A percentile compares a stretch with the other conserved stretches of the same genome.
Conservation (phyloP, 225 moss, liverwort and hornwort species). For the Physcomitrium patens region DNA sequence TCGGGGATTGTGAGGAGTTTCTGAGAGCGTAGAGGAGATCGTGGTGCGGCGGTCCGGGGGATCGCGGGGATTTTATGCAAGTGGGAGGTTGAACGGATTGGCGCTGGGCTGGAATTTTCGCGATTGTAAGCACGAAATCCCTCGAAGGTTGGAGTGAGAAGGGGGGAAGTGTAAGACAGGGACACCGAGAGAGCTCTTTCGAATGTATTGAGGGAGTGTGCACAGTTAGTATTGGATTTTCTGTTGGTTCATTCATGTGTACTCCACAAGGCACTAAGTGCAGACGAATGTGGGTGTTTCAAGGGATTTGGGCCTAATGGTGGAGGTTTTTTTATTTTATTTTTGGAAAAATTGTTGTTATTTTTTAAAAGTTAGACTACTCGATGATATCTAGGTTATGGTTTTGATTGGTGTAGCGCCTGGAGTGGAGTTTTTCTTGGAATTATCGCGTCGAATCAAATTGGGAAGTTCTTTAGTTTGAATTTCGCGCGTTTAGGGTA, state of each 20-base stretch:
- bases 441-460: neutral
- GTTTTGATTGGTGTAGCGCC: neutral
- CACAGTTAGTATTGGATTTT: constrained; percentile 3
- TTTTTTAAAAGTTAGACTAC: neutral
- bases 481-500: constrained; percentile 26
- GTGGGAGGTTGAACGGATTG: constrained; percentile 12
- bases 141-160: neutral
- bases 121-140: neutral
- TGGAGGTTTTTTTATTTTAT: neutral
- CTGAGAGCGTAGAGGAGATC: neutral
- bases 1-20: neutral
- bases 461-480: neutral
- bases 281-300: constrained; percentile 5
- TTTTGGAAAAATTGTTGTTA: no score
- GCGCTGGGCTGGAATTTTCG: neutral
- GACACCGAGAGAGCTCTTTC: neutral
- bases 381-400: constrained; percentile 24
- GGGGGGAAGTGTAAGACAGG: constrained; percentile 9
- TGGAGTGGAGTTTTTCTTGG: neutral
- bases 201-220: neutral
- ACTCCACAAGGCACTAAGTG: no score
- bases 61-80: constrained; percentile 1
- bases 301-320: constrained; percentile 16
- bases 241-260: neutral
- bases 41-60: neutral